Conservation (phyloP, 495 filamentous ascomycete species). For the Cercophora newfieldiana region DNA sequence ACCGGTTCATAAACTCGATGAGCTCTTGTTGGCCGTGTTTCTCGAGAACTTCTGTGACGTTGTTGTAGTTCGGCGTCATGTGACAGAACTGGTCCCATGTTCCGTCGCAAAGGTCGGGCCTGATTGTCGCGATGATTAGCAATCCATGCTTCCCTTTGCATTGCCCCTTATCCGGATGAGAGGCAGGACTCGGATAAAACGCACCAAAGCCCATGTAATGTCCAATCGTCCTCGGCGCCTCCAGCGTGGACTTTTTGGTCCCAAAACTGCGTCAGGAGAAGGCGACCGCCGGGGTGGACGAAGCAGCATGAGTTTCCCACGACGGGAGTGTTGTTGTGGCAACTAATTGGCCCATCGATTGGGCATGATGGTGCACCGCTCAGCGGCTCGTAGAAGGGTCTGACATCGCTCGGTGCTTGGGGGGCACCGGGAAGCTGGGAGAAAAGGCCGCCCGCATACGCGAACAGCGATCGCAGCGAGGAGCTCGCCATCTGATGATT, state of each 20-base stretch:
- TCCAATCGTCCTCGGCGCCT: constrained; percentile 73
- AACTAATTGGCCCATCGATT: constrained; percentile 49
- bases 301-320: constrained; percentile 74
- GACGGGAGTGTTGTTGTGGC: constrained; percentile 43
- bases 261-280: constrained; percentile 89
- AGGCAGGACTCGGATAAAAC: constrained; percentile 10
- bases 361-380: constrained; percentile 43
- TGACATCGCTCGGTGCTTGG: constrained; percentile 20
- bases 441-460: constrained; percentile 19
- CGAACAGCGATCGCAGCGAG: constrained; percentile 22
- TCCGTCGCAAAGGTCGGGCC: constrained; percentile 86
- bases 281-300: constrained; percentile 73
- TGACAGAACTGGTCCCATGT: constrained; percentile 76
- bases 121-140: constrained; percentile 21
- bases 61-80: constrained; percentile 62
- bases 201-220: constrained; percentile 81
- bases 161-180: background rate
- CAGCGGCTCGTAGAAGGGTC: constrained; percentile 37
- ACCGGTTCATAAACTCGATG: constrained; percentile 71
- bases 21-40: constrained; percentile 62
- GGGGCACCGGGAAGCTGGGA: constrained; percentile 15
- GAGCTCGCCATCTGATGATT: constrained; percentile 5
- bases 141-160: background rate
- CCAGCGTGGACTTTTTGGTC: constrained; percentile 70
- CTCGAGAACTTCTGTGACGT: constrained; percentile 67